These are phyloP conservation scores for Zygosaccharomyces sapae DNA, from an alignment of 1,139 yeast genomes.

Conservation along the genomic window DNA sequence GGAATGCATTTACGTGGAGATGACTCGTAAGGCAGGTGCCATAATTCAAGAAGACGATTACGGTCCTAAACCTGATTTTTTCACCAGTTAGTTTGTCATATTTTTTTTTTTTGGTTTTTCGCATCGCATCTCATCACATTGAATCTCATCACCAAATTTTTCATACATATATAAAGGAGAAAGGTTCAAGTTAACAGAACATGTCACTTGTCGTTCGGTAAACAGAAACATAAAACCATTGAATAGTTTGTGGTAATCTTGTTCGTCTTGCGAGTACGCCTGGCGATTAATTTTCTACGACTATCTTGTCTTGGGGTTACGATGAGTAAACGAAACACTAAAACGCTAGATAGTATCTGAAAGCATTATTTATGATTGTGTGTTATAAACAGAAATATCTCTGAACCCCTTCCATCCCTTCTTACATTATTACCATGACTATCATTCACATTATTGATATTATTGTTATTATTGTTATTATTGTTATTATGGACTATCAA, in stretches of 20 bases:
- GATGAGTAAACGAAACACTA: slow-evolving; percentile 33
- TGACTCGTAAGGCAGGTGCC: slow-evolving; percentile 87
- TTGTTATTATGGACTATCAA: no score
- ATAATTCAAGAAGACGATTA: slow-evolving; percentile 94
- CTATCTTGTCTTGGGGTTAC: slow-evolving; percentile 10
- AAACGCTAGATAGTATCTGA: slow-evolving; percentile 38
- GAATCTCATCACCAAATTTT: not conserved
- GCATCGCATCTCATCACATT: not conserved
- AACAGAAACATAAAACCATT: no score
- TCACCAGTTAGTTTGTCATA: slow-evolving; percentile 13
- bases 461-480: no score
- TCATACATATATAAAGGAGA: slow-evolving; percentile 2
- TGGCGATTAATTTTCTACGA: not conserved
- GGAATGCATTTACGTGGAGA: slow-evolving; percentile 76
- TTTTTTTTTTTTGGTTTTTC: not conserved
- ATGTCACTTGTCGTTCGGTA: no score
- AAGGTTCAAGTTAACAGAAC: not conserved
- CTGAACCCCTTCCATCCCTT: slow-evolving; percentile 15
- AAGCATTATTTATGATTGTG: slow-evolving; percentile 31
- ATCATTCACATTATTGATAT: no score
- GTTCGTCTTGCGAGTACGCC: not conserved
- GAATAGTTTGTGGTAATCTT: not conserved
- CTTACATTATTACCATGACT: no score
- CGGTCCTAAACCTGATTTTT: slow-evolving; percentile 64
- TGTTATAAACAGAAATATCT: slow-evolving; percentile 28